phyloP scores from a whole-genome alignment of 768 basidiomycete genomes.

The Suillus placidus region DNA sequence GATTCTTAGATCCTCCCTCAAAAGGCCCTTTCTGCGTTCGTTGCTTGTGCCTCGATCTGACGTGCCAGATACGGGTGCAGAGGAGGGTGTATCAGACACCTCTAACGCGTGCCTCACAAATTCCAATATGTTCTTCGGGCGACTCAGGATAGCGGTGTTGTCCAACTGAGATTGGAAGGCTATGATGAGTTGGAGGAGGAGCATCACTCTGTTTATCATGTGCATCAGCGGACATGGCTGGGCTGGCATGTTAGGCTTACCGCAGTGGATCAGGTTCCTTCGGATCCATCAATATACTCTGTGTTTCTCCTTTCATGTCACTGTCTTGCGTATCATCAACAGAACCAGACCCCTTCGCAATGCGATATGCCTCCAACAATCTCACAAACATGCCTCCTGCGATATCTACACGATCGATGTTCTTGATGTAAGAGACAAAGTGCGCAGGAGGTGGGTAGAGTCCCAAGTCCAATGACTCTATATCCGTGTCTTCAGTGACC shows the following conservation, averaged over 20 bases:
- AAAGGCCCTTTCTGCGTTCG: constrained; percentile 24
- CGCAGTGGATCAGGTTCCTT: constrained; percentile 52
- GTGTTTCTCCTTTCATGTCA: constrained; percentile 35
- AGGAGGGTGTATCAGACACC: constrained; percentile 26
- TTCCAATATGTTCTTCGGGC: constrained; percentile 74
- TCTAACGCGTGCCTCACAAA: constrained; percentile 83
- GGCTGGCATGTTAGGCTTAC: constrained; percentile 35
- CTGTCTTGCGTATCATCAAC: constrained; percentile 16
- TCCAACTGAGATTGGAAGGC: constrained; percentile 77
- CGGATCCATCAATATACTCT: constrained; percentile 11
- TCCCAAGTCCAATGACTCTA: constrained; percentile 52
- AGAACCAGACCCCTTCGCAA: not conserved
- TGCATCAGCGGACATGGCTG: not conserved
- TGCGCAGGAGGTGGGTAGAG: constrained; percentile 77
- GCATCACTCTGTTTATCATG: constrained; percentile 41
- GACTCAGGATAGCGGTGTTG: constrained; percentile 55
- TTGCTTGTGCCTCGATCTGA: constrained; percentile 6
- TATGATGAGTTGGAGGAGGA: constrained; percentile 79
- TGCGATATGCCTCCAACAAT: constrained; percentile 70
- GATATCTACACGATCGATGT: constrained; percentile 68
- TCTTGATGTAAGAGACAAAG: constrained; percentile 67
- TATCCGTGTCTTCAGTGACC: constrained; percentile 44
- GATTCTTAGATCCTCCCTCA: constrained; percentile 41
- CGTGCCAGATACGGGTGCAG: constrained; percentile 9
- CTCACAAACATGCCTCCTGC: constrained; percentile 73